Conservation (phyloP, 1,284 basidiomycete species). For the Malassezia globosa region DNA sequence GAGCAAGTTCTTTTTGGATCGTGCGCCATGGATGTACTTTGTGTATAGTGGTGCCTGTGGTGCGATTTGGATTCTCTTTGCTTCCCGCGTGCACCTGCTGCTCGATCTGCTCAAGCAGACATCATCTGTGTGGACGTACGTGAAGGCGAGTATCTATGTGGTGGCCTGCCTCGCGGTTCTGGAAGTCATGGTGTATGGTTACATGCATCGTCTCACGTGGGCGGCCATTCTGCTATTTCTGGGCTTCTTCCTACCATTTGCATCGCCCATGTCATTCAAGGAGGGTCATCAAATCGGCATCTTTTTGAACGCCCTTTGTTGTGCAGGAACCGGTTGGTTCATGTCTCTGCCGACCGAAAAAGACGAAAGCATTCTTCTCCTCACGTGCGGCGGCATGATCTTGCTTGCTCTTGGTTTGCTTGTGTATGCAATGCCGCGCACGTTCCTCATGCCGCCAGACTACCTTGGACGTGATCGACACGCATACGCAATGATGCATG, state of each 20-base stretch:
- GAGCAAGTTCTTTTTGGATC: conserved; percentile 56
- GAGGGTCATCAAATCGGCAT: conserved; percentile 41
- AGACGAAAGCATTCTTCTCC: conserved; percentile 52
- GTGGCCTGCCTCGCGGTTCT: conserved; percentile 18
- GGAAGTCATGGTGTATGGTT: conserved; percentile 62
- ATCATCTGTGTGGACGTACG: neutral
- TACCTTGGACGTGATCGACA: conserved; percentile 5
- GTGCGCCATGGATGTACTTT: conserved; percentile 63
- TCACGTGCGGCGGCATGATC: conserved; percentile 22
- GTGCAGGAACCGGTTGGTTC: conserved; percentile 57
- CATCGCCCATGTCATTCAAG: conserved; percentile 22
- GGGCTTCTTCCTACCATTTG: conserved; percentile 49
- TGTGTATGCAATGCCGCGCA: neutral
- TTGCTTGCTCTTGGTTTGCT: conserved; percentile 19
- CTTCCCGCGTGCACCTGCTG: neutral
- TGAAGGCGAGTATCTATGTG: conserved; percentile 1
- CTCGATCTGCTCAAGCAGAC: neutral
- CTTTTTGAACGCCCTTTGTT: conserved; percentile 54
- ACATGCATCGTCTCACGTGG: conserved; percentile 58
- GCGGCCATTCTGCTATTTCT: conserved; percentile 58
- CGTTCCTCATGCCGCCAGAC: conserved; percentile 17
- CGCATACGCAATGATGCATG: conserved; percentile 7
- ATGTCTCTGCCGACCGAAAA: conserved; percentile 65
- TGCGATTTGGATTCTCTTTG: conserved; percentile 54
- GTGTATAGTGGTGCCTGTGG: conserved; percentile 64